Conservation (phyloP, 441 rosid species). For the Populus tomentosa region DNA sequence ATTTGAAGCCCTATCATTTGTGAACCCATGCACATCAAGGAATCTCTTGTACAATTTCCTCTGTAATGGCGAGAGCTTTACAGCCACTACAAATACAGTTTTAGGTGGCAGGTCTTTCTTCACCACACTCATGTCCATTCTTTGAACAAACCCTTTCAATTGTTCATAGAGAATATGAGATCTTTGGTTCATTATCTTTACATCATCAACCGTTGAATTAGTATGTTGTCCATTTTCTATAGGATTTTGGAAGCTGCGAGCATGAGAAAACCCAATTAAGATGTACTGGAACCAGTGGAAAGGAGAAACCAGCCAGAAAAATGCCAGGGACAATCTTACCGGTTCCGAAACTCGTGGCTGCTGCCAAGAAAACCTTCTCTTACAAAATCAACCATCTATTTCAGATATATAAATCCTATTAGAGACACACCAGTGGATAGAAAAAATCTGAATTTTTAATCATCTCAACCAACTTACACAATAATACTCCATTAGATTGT, state of each 20-base stretch:
- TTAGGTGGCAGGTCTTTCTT: slow-evolving; percentile 98
- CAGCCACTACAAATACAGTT: slow-evolving; percentile 94
- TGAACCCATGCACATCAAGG: slow-evolving; percentile 87
- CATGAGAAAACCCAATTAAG: slow-evolving; percentile 17
- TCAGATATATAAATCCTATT: slow-evolving; percentile 25
- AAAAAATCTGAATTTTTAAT: slow-evolving; percentile 8
- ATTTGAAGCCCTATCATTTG: slow-evolving; percentile 51
- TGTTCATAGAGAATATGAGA: slow-evolving; percentile 98
- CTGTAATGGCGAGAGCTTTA: slow-evolving; percentile 92
- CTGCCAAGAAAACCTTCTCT: slow-evolving; percentile 99
- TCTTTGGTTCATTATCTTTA: slow-evolving; percentile 98
- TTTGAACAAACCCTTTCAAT: slow-evolving; percentile 97
- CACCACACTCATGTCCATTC: slow-evolving; percentile 99
- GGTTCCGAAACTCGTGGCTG: slow-evolving; percentile 97
- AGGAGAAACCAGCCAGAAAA: slow-evolving; percentile 17
- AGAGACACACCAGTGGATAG: slow-evolving; percentile 10
- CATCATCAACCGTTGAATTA: slow-evolving; percentile 92
- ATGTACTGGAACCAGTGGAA: slow-evolving; percentile 15
- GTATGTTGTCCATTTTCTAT: slow-evolving; percentile 99
- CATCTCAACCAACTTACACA: slow-evolving; percentile 62
- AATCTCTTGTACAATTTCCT: slow-evolving; percentile 91
- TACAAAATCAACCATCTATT: slow-evolving; percentile 99
- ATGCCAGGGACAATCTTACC: slow-evolving; percentile 47
- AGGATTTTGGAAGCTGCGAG: slow-evolving; percentile 94
- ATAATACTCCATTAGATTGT: slow-evolving; percentile 99